Base-by-base conservation (phyloP, 169 alveolate species). In the Plasmodium gonderi region DNA sequence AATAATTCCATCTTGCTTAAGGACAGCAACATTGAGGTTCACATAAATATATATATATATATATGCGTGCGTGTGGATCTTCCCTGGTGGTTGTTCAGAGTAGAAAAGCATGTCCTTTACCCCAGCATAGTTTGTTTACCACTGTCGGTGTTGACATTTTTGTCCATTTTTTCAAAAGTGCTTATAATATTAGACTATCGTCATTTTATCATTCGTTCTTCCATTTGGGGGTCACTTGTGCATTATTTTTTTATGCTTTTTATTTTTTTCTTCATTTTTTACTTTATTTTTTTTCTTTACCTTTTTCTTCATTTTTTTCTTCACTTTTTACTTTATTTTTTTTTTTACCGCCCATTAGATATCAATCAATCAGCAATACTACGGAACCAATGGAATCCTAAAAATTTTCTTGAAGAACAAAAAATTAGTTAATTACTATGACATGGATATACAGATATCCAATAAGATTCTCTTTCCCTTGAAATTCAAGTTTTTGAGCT, bases 381-480 rank as follows among this genome's bases (percentile, higher is more conserved):
- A 68, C 79, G 92, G 49, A 17, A 26, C 29, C 23, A 68, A 68
- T 20, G 92, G 92, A 6, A 29, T 82, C 29, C 20, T 82, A 31
- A 82, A 82, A 45, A 31, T 82, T 68, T 69, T 26, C 54, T 49
- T 82, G 36, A 82, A 82, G 60, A 82, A 82, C 64, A 82, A 82
- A 54, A 51, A 60, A 29, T 6, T 69, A 23, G 81, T 82, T 6
- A 82, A 82, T 36, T 82, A 29, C 42, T 82, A 82, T 38, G 92
- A 82, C 76, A 29, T 82, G 26, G 92, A 82, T 29, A 82, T 82
- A 49, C 82, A 69, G 38, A 68, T 82, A 14, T 69, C 92, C n/a
- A 82, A 82, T 42, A 82, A 82, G 36, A 82, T 82, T 9, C 36
- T 82, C 23, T 82, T 82, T 31, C 92, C 92, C 49, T 49, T 82